Base-by-base conservation (phyloP, 2,329 filamentous ascomycete species). In the Dactylellina cionopaga region DNA sequence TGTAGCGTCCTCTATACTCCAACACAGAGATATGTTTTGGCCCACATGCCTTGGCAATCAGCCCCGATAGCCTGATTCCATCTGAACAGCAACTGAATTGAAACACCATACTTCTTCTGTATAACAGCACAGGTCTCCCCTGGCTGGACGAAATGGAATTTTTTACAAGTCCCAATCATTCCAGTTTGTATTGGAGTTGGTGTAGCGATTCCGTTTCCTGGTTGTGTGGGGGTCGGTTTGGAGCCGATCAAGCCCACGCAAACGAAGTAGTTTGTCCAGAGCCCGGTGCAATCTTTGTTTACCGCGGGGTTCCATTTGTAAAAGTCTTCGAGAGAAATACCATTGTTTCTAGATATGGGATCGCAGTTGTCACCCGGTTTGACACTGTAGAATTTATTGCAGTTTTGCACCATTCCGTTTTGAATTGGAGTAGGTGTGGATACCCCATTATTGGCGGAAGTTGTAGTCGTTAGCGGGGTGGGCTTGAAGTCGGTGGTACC, bases 1-100 rank as follows among this genome's bases (percentile, higher is more conserved):
- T n/a, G n/a, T n/a, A n/a, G n/a, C n/a, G n/a, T n/a, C n/a, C n/a
- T n/a, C n/a, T n/a, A n/a, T n/a, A 44, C 24, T 3, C 33, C 22
- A 7, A 63, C 58, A 22, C 60, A 65, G 39, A 65, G 24, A 27
- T 65, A 56, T 19, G 52, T 56, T 0, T 31, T 13, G 5, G 60
- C 49, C 54, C 54, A 58, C 49, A 65, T 56, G 6, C 4, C 37
- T 2, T 6, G 55, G 39, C 60, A 65, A 3, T 2, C 19, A 3
- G 19, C 41, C 1, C 60, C 60, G n/a, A 65, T 49, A 3, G 60
- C 49, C 7, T 49, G 60, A 27, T 65, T 65, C 60, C 60, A 65
- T 56, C 47, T 6, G 17, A 24, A 46, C 10, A 65, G 13, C 10
- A 47, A n/a, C 17, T 55, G 49, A 4, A 49, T 6, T 5, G 60